Conservation (phyloP, 2,329 filamentous ascomycete genomes). For the Orbilia oligospora region DNA sequence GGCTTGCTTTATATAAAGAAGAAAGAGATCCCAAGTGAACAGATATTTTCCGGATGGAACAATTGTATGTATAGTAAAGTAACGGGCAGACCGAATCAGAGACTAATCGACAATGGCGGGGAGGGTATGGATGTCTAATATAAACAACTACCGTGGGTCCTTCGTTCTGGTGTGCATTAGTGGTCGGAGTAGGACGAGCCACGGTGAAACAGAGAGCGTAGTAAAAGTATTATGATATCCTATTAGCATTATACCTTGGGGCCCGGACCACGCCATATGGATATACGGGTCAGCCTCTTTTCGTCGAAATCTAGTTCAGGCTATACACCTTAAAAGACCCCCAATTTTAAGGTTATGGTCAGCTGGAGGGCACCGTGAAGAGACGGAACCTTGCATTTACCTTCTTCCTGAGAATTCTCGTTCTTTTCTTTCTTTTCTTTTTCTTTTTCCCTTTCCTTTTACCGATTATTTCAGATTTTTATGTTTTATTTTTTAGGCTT, state of each 20-base stretch:
- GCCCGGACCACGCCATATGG: no score
- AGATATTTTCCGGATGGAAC: conserved; percentile 20
- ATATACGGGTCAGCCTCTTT: no score
- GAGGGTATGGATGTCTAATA: conserved; percentile 20
- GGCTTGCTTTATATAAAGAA: conserved; percentile 17
- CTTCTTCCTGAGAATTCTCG: conserved; percentile 23
- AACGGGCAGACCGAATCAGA: conserved; percentile 9
- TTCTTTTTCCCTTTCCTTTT: not conserved
- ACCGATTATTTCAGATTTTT: no score
- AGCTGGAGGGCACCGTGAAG: conserved; percentile 34
- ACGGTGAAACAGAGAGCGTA: conserved; percentile 34
- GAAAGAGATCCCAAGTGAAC: conserved; percentile 18
- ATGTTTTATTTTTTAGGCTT: conserved; percentile 1
- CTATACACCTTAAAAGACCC: not conserved
- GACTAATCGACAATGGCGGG: conserved; percentile 15
- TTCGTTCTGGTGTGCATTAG: conserved; percentile 7
- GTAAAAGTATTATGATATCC: conserved; percentile 26
- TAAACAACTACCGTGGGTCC: conserved; percentile 20
- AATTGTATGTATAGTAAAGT: not conserved
- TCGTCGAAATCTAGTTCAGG: no score
- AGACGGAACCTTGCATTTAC: conserved; percentile 27
- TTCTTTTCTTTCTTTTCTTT: conserved; percentile 1
- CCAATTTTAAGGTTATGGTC: conserved; percentile 40
- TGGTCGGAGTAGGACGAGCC: conserved; percentile 3
- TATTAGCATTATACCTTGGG: conserved; percentile 14